Conservation (phyloP, 192 early-diverging fungal genomes). For the Mortierella claussenii region DNA sequence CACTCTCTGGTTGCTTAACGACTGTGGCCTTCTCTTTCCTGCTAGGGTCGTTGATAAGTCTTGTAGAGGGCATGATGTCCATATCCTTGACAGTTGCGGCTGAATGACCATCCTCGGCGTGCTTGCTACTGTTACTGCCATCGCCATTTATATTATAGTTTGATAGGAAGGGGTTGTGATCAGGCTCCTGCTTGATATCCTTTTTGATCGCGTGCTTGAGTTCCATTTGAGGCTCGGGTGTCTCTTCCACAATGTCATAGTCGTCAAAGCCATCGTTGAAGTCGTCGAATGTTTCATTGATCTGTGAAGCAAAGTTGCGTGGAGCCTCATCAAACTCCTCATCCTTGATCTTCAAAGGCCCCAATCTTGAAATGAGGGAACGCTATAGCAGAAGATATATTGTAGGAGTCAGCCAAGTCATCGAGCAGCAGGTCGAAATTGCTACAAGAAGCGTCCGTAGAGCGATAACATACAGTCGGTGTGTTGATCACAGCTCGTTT, state of each 20-base stretch:
- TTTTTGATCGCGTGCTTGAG: slow-evolving; percentile 12
- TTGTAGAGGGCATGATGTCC: slow-evolving; percentile 6
- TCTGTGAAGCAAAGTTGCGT: slow-evolving; percentile 3
- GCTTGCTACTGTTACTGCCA: too few species aligned
- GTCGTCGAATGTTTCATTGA: slow-evolving; percentile 7
- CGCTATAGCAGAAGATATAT: slow-evolving; percentile 8
- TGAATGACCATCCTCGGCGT: slow-evolving; percentile 10
- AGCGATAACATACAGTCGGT: slow-evolving; percentile 18
- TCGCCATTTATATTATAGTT: background rate
- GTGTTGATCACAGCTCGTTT: slow-evolving; percentile 22
- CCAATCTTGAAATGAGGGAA: slow-evolving; percentile 29
- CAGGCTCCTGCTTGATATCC: slow-evolving; percentile 33
- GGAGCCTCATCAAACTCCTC: slow-evolving; percentile 22
- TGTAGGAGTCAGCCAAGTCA: too few species aligned
- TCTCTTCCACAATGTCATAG: slow-evolving; percentile 1
- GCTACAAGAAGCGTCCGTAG: too few species aligned
- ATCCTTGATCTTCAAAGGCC: slow-evolving; percentile 38
- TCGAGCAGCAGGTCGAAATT: too few species aligned
- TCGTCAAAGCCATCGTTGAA: slow-evolving; percentile 23
- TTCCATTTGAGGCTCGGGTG: slow-evolving; percentile 12
- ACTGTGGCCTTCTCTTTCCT: slow-evolving; percentile 34
- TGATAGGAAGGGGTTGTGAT: slow-evolving; percentile 28
- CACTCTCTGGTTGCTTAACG: slow-evolving; percentile 27
- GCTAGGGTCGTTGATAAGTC: slow-evolving; percentile 24
- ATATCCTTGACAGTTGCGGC: slow-evolving; percentile 14